Base-by-base conservation (phyloP, 169 alveolate genomes). In the Cryptosporidium parvum region DNA sequence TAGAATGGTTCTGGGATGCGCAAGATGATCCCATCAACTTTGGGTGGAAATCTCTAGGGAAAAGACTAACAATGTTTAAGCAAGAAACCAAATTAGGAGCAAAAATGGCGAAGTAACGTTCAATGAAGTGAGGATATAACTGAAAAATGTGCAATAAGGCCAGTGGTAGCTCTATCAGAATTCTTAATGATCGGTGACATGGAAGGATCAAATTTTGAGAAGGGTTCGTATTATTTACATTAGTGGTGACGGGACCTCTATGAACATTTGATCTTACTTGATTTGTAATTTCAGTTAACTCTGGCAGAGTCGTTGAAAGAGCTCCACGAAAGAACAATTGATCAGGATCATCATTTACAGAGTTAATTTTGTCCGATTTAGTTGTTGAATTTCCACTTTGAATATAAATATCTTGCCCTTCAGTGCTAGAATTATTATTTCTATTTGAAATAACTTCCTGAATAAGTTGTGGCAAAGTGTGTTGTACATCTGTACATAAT, bases 71-170 rank as follows among this genome's bases (percentile, higher is more conserved):
- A 33, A 80, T 80, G 44, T 80, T 59, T 44, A 80, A 44, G 44
- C 89, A 80, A 21, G 89, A 80, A 18, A 23, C 75, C 52, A 80
- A 80, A 53, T 80, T 80, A n/a, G 89, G 89, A 7, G 89, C 89
- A 80, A 80, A 80, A 45, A 80, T 80, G 2, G 89, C 89, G 45
- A 80, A 80, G 45, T 80, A 80, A 18, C 89, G 35, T 45, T 80
- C 89, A 37, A 80, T 80, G 35, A 59, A 80, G 51, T 80, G 89
- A 33, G 89, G 89, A 62, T 80, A 80, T 48, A 80, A 45, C 37
- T 80, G 89, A 26, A 80, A 80, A 21, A 80, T 80, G 59, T 80
- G 89, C 45, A 80, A 80, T 61, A 80, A 52, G n/a, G 89, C 75
- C 69, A 80, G 35, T 23, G 89, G 89, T 9, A 80, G 26, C 69